Evolutionary conservation across 345 rosid genomes (phyloP), one percentile per base, ranked within the genome.

Genomic region (Acer campestre): DNA sequence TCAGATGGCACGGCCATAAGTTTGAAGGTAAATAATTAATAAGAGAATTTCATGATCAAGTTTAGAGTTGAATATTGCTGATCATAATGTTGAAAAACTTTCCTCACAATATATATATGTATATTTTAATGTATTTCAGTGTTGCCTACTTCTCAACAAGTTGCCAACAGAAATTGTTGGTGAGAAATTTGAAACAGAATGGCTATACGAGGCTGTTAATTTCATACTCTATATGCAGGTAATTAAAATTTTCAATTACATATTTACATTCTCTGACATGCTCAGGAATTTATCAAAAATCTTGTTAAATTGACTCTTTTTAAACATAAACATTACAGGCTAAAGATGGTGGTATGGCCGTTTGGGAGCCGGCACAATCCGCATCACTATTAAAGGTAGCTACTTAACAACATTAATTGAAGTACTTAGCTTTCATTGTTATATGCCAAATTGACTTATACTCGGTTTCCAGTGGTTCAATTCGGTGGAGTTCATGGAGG

Each of bases 351-450:
- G 90, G 90, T 38, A 48, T 80, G 29, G 13, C 85, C 16, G 89
- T 85, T 12, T 85, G 90, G 90, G 90, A 88, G 74, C 90, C 90
- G 13, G 81, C 86, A 49, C 75, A 87, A 73, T 90, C 88, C 35
- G 73, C 74, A 55, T 61, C 75, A 4, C 88, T 91, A 92, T 61
- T 90, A 62, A 91, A 91, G 80, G 93, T 73, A 73, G 56, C 18
- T 29, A 10, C 3, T 40, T 31, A 61, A 27, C n/a, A 17, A 23
- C 38, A 53, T 23, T 31, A 29, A 31, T 31, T 67, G 7, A 42
- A 58, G 11, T 23, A 35, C 44, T 0, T 11, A 49, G 16, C 10
- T 40, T 61, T 11, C 46, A 46, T 61, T 49, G 55, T 31, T 48
- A 10, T 38, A 25, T 18, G 63, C 53, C 6, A 61, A 38, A 17